Evolutionary conservation across 2,329 filamentous ascomycete species (phyloP).

Genomic region (Aotearoamyces nothofagi): DNA sequence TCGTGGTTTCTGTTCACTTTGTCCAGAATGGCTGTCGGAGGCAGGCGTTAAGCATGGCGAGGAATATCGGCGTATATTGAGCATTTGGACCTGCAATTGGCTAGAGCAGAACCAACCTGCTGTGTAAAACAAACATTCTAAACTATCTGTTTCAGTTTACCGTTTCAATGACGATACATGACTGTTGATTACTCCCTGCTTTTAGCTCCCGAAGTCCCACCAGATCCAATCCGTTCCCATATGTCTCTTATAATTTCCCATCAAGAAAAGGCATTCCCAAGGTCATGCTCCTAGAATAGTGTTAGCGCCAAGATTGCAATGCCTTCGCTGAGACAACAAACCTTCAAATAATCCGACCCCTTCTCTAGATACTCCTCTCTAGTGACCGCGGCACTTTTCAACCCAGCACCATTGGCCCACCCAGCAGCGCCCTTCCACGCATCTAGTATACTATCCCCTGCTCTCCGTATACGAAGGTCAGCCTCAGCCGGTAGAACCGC

Average conservation of each 20-base stretch:
- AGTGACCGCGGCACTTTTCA: conserved; percentile 52
- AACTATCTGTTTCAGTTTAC: too few relatives aligned
- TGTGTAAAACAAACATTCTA: too few relatives aligned
- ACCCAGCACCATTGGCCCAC: conserved; percentile 53
- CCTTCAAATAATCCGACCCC: conserved; percentile 88
- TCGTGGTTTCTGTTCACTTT: too few relatives aligned
- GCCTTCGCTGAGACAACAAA: conserved; percentile 6
- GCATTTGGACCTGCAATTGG: too few relatives aligned
- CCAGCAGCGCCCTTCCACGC: conserved; percentile 86
- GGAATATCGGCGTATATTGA: too few relatives aligned
- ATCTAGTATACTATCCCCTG: conserved; percentile 65
- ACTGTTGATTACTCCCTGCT: too few relatives aligned
- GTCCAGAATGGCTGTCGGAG: too few relatives aligned
- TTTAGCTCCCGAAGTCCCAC: too few relatives aligned
- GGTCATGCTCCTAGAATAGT: conserved; percentile 41
- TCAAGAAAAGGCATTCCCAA: conserved; percentile 42
- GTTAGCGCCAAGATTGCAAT: conserved; percentile 4
- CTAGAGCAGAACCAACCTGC: too few relatives aligned
- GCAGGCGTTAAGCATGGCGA: too few relatives aligned
- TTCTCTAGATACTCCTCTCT: conserved; percentile 82
- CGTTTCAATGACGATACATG: background rate
- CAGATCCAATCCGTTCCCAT: too few relatives aligned
- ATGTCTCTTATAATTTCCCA: background rate
- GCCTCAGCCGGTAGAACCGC: conserved; percentile 56
- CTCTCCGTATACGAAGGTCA: conserved; percentile 54